Evolutionary conservation across 2,329 filamentous ascomycete genomes (phyloP).

Genomic region (Epichloe uncinata): DNA sequence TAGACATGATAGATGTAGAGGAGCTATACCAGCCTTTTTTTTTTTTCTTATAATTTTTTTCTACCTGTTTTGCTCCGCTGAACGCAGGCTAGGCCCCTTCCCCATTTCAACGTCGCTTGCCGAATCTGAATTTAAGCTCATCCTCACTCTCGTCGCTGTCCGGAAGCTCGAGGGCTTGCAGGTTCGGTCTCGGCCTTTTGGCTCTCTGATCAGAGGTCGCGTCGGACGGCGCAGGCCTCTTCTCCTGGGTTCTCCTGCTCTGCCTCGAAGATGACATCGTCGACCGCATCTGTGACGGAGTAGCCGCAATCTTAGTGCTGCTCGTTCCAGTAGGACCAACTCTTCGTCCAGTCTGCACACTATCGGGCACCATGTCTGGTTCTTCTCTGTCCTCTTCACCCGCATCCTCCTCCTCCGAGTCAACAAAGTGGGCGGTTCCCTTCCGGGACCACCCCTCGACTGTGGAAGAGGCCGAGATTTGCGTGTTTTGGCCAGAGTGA

Average conservation of each 20-base stretch:
- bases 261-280: slow-evolving; percentile 17
- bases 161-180: slow-evolving; percentile 21
- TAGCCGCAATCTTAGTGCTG: slow-evolving; percentile 10
- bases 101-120: slow-evolving; percentile 29
- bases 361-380: neutral
- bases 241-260: slow-evolving; percentile 13
- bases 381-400: slow-evolving; percentile 9
- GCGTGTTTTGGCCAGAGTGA: neutral
- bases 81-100: neutral
- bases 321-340: slow-evolving; percentile 11
- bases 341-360: neutral
- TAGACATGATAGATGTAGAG: slow-evolving; percentile 1
- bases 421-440: slow-evolving; percentile 13
- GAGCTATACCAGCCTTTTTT: neutral
- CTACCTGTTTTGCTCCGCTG: no score
- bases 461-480: neutral
- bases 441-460: slow-evolving; percentile 7
- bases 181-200: slow-evolving; percentile 20
- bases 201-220: slow-evolving; percentile 17
- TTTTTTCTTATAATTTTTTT: neutral
- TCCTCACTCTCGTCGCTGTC: slow-evolving; percentile 40
- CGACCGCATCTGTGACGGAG: slow-evolving; percentile 17
- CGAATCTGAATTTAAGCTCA: slow-evolving; percentile 42
- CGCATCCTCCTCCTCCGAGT: slow-evolving; percentile 22
- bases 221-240: slow-evolving; percentile 19